Conservation (phyloP, 2,329 filamentous ascomycete genomes). For the Colletotrichum sojae region DNA sequence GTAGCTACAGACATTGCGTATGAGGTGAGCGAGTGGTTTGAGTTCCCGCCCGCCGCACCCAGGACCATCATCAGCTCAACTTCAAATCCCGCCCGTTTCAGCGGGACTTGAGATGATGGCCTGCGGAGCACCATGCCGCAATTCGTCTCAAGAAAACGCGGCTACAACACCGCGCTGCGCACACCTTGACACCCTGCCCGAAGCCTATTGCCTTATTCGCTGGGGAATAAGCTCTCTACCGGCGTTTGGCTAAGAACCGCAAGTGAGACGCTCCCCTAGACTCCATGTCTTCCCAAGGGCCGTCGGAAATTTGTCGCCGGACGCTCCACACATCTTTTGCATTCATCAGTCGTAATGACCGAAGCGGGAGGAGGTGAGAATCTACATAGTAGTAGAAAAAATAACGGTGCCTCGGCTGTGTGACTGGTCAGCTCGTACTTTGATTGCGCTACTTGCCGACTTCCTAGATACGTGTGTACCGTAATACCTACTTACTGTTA, state of each 20-base stretch:
- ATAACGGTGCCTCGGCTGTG: too few relatives aligned
- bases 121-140: constrained; percentile 1
- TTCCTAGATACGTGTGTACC: too few relatives aligned
- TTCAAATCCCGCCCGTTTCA: constrained; percentile 34
- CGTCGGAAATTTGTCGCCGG: constrained; percentile 9
- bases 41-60: constrained; percentile 22
- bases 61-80: constrained; percentile 10
- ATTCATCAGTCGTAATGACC: not conserved
- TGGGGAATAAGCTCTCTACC: not conserved
- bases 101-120: constrained; percentile 32
- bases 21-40: constrained; percentile 5
- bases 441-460: too few relatives aligned
- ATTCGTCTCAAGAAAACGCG: constrained; percentile 24
- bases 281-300: constrained; percentile 5
- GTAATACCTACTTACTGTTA: too few relatives aligned
- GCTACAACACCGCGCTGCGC: constrained; percentile 12
- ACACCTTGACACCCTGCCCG: constrained; percentile 14
- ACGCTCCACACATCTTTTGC: too few relatives aligned
- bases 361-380: not conserved
- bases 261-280: constrained; percentile 12
- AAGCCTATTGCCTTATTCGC: not conserved
- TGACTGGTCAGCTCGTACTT: too few relatives aligned
- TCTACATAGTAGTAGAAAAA: too few relatives aligned
- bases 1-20: too few relatives aligned
- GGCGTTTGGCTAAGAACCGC: constrained; percentile 12